A percentile compares a stretch with the other conserved stretches of the same genome.
Evolutionary conservation across 768 basidiomycete species (phyloP).

Genomic region (Tricholoma matsutake): DNA sequence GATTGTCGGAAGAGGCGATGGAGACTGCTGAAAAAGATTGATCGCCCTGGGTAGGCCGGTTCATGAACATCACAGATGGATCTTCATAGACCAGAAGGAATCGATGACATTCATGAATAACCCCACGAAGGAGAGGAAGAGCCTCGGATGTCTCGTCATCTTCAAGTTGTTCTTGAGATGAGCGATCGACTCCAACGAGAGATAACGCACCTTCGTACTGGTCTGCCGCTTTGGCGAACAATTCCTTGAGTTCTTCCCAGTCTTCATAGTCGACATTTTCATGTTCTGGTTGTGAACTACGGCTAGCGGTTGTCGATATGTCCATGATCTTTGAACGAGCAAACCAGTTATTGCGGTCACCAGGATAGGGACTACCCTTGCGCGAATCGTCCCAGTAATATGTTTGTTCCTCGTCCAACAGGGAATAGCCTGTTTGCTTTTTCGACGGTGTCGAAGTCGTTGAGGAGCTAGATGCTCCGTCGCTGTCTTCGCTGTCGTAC

Average conservation of each 20-base stretch:
- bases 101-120: constrained; percentile 68
- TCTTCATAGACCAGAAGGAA: constrained; percentile 54
- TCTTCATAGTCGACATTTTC: constrained; percentile 42
- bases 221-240: constrained; percentile 54
- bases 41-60: constrained; percentile 1
- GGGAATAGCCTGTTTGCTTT: constrained; percentile 3
- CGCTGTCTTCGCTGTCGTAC: constrained; percentile 16
- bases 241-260: constrained; percentile 66
- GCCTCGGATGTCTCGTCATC: constrained; percentile 47
- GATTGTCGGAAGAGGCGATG: background rate
- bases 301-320: constrained; percentile 33
- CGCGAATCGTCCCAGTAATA: constrained; percentile 37
- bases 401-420: constrained; percentile 18
- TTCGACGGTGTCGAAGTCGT: constrained; percentile 9
- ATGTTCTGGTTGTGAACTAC: constrained; percentile 17
- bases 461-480: constrained; percentile 17
- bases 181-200: constrained; percentile 1
- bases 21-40: background rate
- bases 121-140: constrained; percentile 54
- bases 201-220: constrained; percentile 52
- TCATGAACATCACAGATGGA: constrained; percentile 49
- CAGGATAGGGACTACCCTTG: constrained; percentile 18
- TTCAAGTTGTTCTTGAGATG: constrained; percentile 21
- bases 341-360: constrained; percentile 28
- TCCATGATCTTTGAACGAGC: constrained; percentile 39